Evolutionary conservation across 2,329 filamentous ascomycete species (phyloP), one percentile per base, ranked within the genome.

Genomic region (Fusarium sp.): DNA sequence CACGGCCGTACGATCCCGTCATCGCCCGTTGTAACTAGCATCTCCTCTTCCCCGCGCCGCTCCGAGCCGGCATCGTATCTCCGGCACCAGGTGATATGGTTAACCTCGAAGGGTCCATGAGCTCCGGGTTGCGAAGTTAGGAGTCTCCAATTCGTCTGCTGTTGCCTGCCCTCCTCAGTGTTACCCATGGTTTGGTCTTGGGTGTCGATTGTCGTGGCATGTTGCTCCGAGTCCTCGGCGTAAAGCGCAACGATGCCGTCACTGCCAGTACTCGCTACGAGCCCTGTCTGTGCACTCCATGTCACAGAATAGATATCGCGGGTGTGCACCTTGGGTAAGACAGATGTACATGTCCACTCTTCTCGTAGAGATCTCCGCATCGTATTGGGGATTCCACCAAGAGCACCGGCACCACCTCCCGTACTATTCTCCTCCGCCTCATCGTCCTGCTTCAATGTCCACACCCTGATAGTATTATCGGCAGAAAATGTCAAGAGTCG

Each of bases 41-140:
- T 92, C 83, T 98, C 95, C 76, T 97, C 94, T 29, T 85, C 80
- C 7, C 86, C 85, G 60, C 81, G 86, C 70, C 83, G 85, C 78
- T 86, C 86, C 3, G 82, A 82, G 2, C 84, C 91, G 55, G 86
- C 86, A 79, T 97, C 94, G 63, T 90, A 92, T 63, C 95, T 87
- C 75, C 87, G 89, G 73, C 94, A 94, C 96, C 96, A 99, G 4
- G 89, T 90, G 54, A 96, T 88, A 81, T 98, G 94, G 78, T 99
- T 99, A 72, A 98, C 88, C 82, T 99, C 96, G 78, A 95, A 98
- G 5, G 97, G 93, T 2, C 94, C 95, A 80, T 99, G 96, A 5
- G 92, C 93, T 38, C 91, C 91, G 52, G 91, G 86, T 3, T 93
- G 79, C n/a, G 88, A 88, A 1, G 90, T 89, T 21, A 97, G 78